phyloP scores from a whole-genome alignment of 192 early-diverging fungal genomes.

The Chytriomyces sp. region DNA sequence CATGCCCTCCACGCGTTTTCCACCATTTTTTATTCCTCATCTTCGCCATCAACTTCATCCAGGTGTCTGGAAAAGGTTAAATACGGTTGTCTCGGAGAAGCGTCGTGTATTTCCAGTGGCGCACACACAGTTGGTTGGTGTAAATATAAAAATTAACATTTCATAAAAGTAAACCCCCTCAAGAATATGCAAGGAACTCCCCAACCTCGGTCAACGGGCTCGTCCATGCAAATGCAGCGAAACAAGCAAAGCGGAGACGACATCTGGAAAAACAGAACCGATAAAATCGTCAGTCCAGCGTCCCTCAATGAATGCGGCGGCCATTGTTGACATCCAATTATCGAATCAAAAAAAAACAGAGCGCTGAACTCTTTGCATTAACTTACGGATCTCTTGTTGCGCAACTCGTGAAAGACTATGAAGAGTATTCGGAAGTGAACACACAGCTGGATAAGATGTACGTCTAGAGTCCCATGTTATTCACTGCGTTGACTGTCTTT shows the following conservation, averaged over 20 bases:
- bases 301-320: background rate
- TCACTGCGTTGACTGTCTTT: conserved; percentile 18
- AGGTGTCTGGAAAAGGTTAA: too few species aligned
- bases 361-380: conserved; percentile 93
- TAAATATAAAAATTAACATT: too few species aligned
- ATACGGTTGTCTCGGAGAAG: too few species aligned
- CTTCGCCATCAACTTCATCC: too few species aligned
- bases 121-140: too few species aligned
- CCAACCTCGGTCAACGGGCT: background rate
- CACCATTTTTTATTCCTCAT: too few species aligned
- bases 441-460: conserved; percentile 98
- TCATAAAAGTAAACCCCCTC: too few species aligned
- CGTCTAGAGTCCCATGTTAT: conserved; percentile 5
- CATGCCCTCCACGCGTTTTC: too few species aligned
- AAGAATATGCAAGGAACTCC: conserved; percentile 28
- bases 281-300: conserved; percentile 83
- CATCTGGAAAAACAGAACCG: conserved; percentile 91
- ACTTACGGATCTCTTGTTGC: conserved; percentile 97
- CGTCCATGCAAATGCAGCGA: conserved; percentile 18
- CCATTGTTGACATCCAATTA: background rate
- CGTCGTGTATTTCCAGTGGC: too few species aligned
- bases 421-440: conserved; percentile 92
- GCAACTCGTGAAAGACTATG: conserved; percentile 90
- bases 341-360: conserved; percentile 45
- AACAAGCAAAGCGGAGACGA: conserved; percentile 75